Conservation (phyloP, 129 eudicot species). For the Sambucus nigra region DNA sequence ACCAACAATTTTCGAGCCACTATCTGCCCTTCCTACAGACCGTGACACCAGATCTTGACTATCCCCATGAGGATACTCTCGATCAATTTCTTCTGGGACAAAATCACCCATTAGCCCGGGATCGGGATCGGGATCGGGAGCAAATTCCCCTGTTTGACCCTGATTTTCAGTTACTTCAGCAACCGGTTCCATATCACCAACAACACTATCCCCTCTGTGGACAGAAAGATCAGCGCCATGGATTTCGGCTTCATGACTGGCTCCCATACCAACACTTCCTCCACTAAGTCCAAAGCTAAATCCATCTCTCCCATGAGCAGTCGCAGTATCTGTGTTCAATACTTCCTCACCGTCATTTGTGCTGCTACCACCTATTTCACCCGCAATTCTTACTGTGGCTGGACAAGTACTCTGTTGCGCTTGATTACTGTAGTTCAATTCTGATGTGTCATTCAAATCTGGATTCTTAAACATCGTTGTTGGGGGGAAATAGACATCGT, state of each 20-base stretch:
- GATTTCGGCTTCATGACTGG: constrained; percentile 93
- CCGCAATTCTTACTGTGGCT: constrained; percentile 36
- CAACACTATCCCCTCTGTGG: constrained; percentile 66
- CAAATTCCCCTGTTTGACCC: constrained; percentile 77
- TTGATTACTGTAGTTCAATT: constrained; percentile 70
- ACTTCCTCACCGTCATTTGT: constrained; percentile 72
- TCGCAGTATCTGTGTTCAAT: constrained; percentile 51
- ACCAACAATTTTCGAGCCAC: constrained; percentile 74
- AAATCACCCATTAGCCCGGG: constrained; percentile 64
- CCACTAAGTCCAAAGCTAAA: constrained; percentile 74
- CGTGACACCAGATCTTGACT: constrained; percentile 55
- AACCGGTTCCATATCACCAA: constrained; percentile 68
- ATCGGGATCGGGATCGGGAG: constrained; percentile 27
- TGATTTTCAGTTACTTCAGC: constrained; percentile 82
- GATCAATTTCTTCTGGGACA: constrained; percentile 80
- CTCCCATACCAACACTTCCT: constrained; percentile 91
- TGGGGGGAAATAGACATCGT: constrained; percentile 48
- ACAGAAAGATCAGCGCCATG: constrained; percentile 66
- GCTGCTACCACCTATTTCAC: constrained; percentile 82
- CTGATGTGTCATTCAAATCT: constrained; percentile 55
- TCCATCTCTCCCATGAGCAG: constrained; percentile 50
- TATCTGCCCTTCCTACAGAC: constrained; percentile 66
- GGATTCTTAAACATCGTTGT: constrained; percentile 33
- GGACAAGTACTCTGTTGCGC: constrained; percentile 84
- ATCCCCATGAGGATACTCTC: constrained; percentile 64